These are phyloP conservation scores for Neopestalotiopsis clavispora DNA, from an alignment of 2,329 filamentous ascomycete genomes.

Conservation along the genomic window DNA sequence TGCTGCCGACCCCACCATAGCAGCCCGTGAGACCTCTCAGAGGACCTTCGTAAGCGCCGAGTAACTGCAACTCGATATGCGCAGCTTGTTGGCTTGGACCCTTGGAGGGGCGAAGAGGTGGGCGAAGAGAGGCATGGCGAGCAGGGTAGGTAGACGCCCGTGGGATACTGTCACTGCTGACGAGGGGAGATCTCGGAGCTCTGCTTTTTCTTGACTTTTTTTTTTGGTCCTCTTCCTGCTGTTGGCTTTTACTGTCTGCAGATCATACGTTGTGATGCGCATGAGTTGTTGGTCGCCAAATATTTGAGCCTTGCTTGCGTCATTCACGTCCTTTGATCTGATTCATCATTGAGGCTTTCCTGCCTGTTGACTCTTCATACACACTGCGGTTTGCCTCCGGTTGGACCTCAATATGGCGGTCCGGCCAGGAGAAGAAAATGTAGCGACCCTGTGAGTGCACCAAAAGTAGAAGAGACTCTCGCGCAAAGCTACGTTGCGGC, in stretches of 20 bases:
- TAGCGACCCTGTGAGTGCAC: conserved; percentile 49
- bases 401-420: conserved; percentile 42
- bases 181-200: not conserved
- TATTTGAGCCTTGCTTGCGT: not conserved
- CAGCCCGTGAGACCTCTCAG: conserved; percentile 25
- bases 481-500: conserved; percentile 21
- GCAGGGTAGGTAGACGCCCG: conserved; percentile 3
- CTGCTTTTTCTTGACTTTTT: not conserved
- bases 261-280: not conserved
- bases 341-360: not conserved
- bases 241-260: not conserved
- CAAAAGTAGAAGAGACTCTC: not conserved
- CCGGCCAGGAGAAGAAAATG: conserved; percentile 51
- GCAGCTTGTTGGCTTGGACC: not conserved
- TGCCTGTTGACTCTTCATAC: not conserved
- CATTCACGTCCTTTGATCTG: not conserved
- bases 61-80: conserved; percentile 13
- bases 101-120: not conserved
- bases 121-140: not conserved
- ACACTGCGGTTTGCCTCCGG: not conserved
- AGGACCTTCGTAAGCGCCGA: conserved; percentile 35
- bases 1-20: conserved; percentile 30
- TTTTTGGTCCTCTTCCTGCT: not conserved
- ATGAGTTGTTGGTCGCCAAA: conserved; percentile 5
- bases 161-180: not conserved